Evolutionary conservation across 2,329 filamentous ascomycete genomes (phyloP).

Genomic region (Coniochaeta sp.): DNA sequence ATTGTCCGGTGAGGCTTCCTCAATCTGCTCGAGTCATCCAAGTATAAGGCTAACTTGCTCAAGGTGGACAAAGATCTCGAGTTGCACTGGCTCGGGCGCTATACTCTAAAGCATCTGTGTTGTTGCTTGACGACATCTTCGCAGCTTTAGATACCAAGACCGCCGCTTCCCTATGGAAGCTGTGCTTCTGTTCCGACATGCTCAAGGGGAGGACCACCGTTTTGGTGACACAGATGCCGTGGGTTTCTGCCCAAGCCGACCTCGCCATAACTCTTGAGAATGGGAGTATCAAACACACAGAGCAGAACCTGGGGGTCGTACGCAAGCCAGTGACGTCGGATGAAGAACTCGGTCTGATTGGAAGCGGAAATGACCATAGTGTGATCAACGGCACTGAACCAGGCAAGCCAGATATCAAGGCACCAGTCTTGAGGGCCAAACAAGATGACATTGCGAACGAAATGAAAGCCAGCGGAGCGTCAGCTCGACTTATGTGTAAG

Average conservation of each 20-base stretch:
- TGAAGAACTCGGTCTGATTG: not conserved
- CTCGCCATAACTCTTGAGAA: slow-evolving; percentile 37
- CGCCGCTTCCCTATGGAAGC: slow-evolving; percentile 45
- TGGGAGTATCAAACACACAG: slow-evolving; percentile 30
- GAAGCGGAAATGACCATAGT: slow-evolving; percentile 14
- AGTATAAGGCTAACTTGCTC: not conserved
- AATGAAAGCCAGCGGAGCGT: slow-evolving; percentile 35
- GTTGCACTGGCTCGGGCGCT: slow-evolving; percentile 45
- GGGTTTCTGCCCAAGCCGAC: slow-evolving; percentile 44
- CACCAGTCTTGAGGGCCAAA: slow-evolving; percentile 19
- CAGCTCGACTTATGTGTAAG: slow-evolving; percentile 36
- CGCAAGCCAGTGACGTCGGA: slow-evolving; percentile 32
- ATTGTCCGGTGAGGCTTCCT: slow-evolving; percentile 6
- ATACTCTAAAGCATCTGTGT: slow-evolving; percentile 46
- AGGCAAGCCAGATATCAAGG: not conserved
- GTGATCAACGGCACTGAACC: slow-evolving; percentile 6
- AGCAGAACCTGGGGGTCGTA: slow-evolving; percentile 36
- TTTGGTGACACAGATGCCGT: slow-evolving; percentile 48
- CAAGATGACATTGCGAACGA: slow-evolving; percentile 38
- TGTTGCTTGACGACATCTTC: slow-evolving; percentile 53
- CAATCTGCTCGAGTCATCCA: not conserved
- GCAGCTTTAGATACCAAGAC: slow-evolving; percentile 53
- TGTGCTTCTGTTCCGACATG: slow-evolving; percentile 49
- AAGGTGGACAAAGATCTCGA: slow-evolving; percentile 11
- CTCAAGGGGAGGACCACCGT: slow-evolving; percentile 46